Evolutionary conservation across 192 early-diverging fungal species (phyloP).

Genomic region (Coemansia sp.): DNA sequence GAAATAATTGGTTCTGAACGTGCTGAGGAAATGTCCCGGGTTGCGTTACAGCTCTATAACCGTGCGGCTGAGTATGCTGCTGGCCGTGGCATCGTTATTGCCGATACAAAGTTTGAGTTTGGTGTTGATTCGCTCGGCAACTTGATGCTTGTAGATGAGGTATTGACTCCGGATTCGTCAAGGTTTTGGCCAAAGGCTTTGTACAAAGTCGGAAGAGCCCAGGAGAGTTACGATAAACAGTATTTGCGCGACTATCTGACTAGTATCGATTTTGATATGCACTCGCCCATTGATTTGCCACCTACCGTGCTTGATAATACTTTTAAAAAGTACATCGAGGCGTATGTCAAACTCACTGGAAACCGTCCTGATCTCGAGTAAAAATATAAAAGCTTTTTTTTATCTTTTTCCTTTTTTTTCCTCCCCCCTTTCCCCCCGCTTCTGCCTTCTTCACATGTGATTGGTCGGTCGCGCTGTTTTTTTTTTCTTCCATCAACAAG

Average conservation of each 20-base stretch:
- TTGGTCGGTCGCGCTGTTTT: conserved; percentile 11
- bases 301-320: conserved; percentile 82
- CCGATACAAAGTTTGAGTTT: conserved; percentile 99
- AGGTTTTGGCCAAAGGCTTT: conserved; percentile 90
- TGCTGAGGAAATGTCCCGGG: conserved; percentile 72
- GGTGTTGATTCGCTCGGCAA: conserved; percentile 81
- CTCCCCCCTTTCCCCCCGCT: not conserved
- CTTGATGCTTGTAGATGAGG: conserved; percentile 92
- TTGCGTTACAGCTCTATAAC: conserved; percentile 78
- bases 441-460: not conserved
- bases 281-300: conserved; percentile 74
- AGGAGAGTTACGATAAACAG: conserved; percentile 97
- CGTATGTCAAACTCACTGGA: conserved; percentile 80
- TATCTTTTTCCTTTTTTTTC: not conserved
- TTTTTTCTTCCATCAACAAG: not conserved
- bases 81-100: conserved; percentile 92
- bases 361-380: conserved; percentile 63
- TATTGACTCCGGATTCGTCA: conserved; percentile 97
- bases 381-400: not conserved
- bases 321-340: conserved; percentile 87
- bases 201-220: conserved; percentile 76
- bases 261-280: conserved; percentile 87
- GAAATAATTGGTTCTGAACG: conserved; percentile 81
- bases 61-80: conserved; percentile 82
- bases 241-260: conserved; percentile 93